Evolutionary conservation across 306 rosid genomes (phyloP), one percentile per base, ranked within the genome.

Genomic region (Quercus agrifolia): DNA sequence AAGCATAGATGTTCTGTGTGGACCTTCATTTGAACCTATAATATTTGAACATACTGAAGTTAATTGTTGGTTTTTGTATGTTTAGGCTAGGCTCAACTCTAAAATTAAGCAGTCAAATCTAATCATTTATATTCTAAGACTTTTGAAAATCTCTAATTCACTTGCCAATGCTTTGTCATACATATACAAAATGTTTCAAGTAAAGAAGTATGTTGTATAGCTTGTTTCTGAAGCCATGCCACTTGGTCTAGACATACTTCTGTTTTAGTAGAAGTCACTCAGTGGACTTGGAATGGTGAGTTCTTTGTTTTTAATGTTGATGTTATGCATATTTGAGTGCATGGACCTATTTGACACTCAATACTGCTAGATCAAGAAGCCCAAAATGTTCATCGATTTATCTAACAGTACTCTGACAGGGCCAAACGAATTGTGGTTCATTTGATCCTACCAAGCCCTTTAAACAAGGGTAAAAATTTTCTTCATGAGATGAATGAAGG

Each of bases 11-110:
- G 3, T 69, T 85, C 99, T 87, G 79, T 93, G 96, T 6, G 99
- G 97, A 73, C 99, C 99, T 13, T 89, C 82, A 79, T 95, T 95
- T 31, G 92, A 83, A 87, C 90, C 98, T 93, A 71, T 69, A 25
- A 51, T 74, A 55, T 72, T 51, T 74, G 81, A 54, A 49, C 61
- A 28, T 4, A 15, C 38, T 62, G 51, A 68, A 55, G 79, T 31
- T 62, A 30, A 74, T 56, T 57, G 61, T 56, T 19, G 61, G 4
- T 56, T 46, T 59, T 78, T 69, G 27, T 27, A 10, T 56, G 81
- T 76, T 41, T 41, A 41, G 46, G 46, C 77, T 33, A 77, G 15
- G 84, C 54, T 88, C 21, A 76, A 80, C 75, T 18, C 6, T 69
- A 81, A 78, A 76, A n/a, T 74, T 73, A 74, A 80, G 67, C 69